Evolutionary conservation across 768 basidiomycete species (phyloP).

Genomic region (Leccinum subtestaceum): DNA sequence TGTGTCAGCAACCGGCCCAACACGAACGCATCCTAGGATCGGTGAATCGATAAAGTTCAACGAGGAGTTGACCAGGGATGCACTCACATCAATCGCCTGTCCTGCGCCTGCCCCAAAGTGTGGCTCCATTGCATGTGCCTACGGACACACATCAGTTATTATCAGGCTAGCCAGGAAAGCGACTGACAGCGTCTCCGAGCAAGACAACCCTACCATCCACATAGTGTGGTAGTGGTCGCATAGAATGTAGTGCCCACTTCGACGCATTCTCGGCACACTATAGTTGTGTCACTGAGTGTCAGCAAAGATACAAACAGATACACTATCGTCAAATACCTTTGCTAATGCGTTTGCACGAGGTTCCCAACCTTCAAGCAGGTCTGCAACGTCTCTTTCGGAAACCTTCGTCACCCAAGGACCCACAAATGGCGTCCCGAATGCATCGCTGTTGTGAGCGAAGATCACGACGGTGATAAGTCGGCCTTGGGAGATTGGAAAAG

Average conservation of each 20-base stretch:
- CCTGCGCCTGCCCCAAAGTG: no score
- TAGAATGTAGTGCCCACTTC: constrained; percentile 43
- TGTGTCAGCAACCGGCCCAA: constrained; percentile 30
- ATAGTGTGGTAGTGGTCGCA: no score
- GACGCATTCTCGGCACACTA: constrained; percentile 37
- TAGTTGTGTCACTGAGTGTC: not conserved
- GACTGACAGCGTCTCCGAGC: no score
- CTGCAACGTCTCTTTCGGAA: constrained; percentile 31
- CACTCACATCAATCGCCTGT: constrained; percentile 33
- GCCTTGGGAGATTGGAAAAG: constrained; percentile 40
- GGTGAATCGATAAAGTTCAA: not conserved
- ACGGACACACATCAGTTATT: no score
- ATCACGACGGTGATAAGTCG: constrained; percentile 37
- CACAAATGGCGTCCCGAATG: constrained; percentile 32
- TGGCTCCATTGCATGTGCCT: no score
- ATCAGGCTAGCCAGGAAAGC: no score
- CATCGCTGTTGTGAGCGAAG: constrained; percentile 24
- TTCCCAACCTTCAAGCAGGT: constrained; percentile 30
- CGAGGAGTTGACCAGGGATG: not conserved
- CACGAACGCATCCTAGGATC: constrained; percentile 29
- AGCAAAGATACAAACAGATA: not conserved
- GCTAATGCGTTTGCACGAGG: constrained; percentile 5
- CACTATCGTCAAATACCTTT: constrained; percentile 4
- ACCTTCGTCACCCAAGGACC: constrained; percentile 31
- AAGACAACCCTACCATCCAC: no score